These are phyloP conservation scores for Stemphylium vesicarium DNA, from an alignment of 2,329 filamentous ascomycete species.

Conservation along the genomic window DNA sequence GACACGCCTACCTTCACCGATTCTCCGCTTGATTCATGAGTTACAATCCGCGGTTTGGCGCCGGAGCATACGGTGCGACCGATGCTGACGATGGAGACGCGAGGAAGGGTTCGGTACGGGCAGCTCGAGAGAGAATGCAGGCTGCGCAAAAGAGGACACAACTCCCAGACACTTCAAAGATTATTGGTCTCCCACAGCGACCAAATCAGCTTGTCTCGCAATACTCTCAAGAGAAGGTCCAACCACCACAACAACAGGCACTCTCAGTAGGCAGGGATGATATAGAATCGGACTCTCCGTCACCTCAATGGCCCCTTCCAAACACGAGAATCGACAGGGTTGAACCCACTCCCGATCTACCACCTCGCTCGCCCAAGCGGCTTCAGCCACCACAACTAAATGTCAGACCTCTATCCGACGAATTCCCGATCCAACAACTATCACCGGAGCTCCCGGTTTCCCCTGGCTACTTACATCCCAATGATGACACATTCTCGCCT, in stretches of 20 bases:
- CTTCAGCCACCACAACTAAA: constrained; percentile 52
- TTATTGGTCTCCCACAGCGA: constrained; percentile 44
- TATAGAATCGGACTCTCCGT: constrained; percentile 36
- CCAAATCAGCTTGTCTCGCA: constrained; percentile 45
- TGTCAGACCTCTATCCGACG: constrained; percentile 47
- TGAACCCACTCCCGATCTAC: constrained; percentile 32
- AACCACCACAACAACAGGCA: constrained; percentile 21
- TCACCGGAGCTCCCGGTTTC: constrained; percentile 31
- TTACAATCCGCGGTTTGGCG: constrained; percentile 44
- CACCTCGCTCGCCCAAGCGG: constrained; percentile 35
- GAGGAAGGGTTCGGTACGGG: constrained; percentile 47
- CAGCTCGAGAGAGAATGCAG: constrained; percentile 45
- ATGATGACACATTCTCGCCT: constrained; percentile 44
- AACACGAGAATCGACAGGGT: constrained; percentile 38
- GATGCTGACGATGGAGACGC: constrained; percentile 27
- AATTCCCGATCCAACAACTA: constrained; percentile 41
- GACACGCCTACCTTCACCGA: constrained; percentile 42
- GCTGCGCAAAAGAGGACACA: constrained; percentile 37
- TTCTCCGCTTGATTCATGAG: constrained; percentile 43
- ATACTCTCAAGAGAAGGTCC: constrained; percentile 24
- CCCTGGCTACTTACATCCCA: constrained; percentile 33
- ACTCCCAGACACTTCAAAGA: constrained; percentile 40
- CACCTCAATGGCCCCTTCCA: constrained; percentile 57
- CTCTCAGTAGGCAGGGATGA: constrained; percentile 24
- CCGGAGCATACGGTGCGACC: constrained; percentile 39